Evolutionary conservation across 805 yeast species (phyloP), one percentile per base, ranked within the genome.

Genomic region (Candida peoriensis): DNA sequence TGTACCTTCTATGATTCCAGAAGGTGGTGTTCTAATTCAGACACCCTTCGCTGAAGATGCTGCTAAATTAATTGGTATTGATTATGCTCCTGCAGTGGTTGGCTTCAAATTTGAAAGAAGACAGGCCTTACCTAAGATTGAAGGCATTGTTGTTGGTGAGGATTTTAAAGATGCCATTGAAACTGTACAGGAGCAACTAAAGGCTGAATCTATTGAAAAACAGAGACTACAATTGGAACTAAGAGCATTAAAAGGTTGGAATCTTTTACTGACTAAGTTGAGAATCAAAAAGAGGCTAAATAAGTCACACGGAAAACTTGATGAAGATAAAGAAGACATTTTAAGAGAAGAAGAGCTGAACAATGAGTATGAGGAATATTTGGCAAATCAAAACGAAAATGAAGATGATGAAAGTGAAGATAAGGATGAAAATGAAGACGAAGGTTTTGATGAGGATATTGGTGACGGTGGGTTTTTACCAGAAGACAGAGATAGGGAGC

Each of bases 31-130:
- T 9, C 72, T 85, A 35, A 60, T 88, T 6, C 62, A 69, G 6
- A 58, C 73, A 46, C 68, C 72, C 24, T 57, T 69, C 37, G 76
- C 83, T 0, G 76, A 72, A 24, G 67, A 66, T 31, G 96, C 97
- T 0, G 95, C 95, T 0, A 72, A 71, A 38, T 52, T 77, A 1
- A 48, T 89, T 9, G 76, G 72, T 1, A 68, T 90, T 6, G 95
- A 86, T 44, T 87, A 69, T 61, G 97, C 95, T 0, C 79, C 76
- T 31, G 97, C 97, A 0, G 89, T 88, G 2, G 79, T 81, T 3
- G 86, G 89, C 0, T 90, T 93, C 60, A 93, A 86, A 37, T 93
- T 84, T 58, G 71, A 67, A 20, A 57, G 60, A 28, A 56, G 66
- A 20, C 49, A 51, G 23, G 78, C 82, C 0, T 78, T 76, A 9